Conservation (phyloP, 805 yeast genomes). For the Metschnikowia chrysomelidarum region DNA sequence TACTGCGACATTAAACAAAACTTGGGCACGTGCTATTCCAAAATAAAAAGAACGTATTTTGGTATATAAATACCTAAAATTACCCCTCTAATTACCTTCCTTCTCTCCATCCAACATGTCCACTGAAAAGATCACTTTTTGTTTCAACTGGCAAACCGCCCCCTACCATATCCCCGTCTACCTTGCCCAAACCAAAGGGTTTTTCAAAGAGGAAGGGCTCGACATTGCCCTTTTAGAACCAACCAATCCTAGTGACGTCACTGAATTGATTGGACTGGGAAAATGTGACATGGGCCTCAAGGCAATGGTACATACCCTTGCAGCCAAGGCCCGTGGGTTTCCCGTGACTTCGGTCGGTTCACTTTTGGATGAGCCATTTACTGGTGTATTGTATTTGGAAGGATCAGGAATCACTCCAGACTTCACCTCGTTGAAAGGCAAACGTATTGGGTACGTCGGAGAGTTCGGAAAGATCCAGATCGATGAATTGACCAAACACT, state of each 20-base stretch:
- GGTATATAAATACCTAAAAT: too few relatives aligned
- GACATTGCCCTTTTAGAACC: slow-evolving; percentile 55
- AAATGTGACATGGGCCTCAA: slow-evolving; percentile 58
- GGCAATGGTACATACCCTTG: slow-evolving; percentile 60
- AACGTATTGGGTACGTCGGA: slow-evolving; percentile 55
- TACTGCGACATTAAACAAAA: too few relatives aligned
- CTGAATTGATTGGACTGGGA: slow-evolving; percentile 56
- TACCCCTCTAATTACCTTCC: too few relatives aligned
- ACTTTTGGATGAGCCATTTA: slow-evolving; percentile 55
- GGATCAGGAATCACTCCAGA: slow-evolving; percentile 51
- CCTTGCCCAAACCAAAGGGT: slow-evolving; percentile 50
- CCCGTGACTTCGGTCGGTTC: slow-evolving; percentile 58
- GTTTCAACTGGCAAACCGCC: slow-evolving; percentile 53
- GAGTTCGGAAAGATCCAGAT: slow-evolving; percentile 59
- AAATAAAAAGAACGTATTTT: too few relatives aligned
- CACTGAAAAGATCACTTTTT: slow-evolving; percentile 48
- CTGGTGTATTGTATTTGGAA: slow-evolving; percentile 52
- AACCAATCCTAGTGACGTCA: slow-evolving; percentile 56
- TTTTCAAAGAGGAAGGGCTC: slow-evolving; percentile 48
- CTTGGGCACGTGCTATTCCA: too few relatives aligned
- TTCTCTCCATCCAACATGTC: neutral
- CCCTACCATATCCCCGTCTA: slow-evolving; percentile 56
- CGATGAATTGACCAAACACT: slow-evolving; percentile 54
- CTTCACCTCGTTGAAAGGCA: slow-evolving; percentile 51
- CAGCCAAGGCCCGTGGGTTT: slow-evolving; percentile 58